These are phyloP conservation scores for Lathyrus aphaca DNA, from an alignment of 306 rosid species.

Conservation along the genomic window DNA sequence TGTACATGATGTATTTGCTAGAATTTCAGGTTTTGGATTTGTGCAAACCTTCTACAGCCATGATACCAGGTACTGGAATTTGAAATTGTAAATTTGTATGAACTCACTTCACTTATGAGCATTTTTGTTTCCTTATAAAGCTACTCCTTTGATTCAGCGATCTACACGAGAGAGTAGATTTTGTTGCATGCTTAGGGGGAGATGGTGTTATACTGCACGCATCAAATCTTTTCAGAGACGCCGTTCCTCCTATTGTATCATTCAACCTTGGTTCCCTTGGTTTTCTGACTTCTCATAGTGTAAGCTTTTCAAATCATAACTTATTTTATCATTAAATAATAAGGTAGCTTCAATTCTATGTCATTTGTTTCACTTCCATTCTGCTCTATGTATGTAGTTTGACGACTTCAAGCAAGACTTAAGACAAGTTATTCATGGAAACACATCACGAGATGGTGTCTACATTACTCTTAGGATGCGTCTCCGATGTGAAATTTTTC, in stretches of 20 bases:
- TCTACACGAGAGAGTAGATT: constrained; percentile 95
- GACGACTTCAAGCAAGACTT: constrained; percentile 75
- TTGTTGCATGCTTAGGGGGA: constrained; percentile 98
- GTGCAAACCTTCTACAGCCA: constrained; percentile 95
- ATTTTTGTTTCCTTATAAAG: constrained; percentile 19
- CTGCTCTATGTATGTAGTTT: constrained; percentile 60
- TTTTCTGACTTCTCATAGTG: constrained; percentile 90
- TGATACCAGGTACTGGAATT: constrained; percentile 76
- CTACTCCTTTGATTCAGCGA: constrained; percentile 57
- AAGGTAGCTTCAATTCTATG: constrained; percentile 1
- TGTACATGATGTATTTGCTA: constrained; percentile 86
- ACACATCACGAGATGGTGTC: constrained; percentile 87
- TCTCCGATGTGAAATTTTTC: constrained; percentile 87
- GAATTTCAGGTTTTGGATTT: constrained; percentile 99
- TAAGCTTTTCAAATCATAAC: constrained; percentile 47
- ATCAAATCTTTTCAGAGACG: constrained; percentile 83
- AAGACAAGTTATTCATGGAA: constrained; percentile 87
- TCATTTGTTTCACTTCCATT: constrained; percentile 39
- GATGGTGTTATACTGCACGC: constrained; percentile 98
- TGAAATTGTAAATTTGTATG: constrained; percentile 32
- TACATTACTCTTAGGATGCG: constrained; percentile 99
- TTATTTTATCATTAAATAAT: constrained; percentile 20
- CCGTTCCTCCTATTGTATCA: constrained; percentile 96
- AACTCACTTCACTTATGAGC: constrained; percentile 7
- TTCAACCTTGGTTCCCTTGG: constrained; percentile 99